phyloP scores from a whole-genome alignment of 2,329 filamentous ascomycete genomes.

The Metarhizium robertsii region DNA sequence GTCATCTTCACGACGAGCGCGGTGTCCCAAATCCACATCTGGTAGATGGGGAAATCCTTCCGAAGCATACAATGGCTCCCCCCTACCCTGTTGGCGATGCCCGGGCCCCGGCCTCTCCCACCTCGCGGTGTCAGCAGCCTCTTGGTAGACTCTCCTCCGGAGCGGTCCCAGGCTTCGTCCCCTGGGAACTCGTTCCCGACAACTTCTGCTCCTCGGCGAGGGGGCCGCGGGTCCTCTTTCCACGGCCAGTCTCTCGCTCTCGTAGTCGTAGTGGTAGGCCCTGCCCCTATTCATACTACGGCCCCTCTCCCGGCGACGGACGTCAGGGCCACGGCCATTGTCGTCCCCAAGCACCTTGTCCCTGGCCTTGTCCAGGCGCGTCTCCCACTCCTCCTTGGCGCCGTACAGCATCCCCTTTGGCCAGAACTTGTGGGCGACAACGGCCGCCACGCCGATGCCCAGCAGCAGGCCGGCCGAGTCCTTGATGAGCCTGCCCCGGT shows the following conservation, averaged over 20 bases:
- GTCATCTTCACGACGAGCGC: not conserved
- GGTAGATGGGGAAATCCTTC: not conserved
- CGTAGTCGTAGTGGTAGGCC: constrained; percentile 2
- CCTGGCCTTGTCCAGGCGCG: not conserved
- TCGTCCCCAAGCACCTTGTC: constrained; percentile 2
- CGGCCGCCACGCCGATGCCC: constrained; percentile 24
- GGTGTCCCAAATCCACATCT: not conserved
- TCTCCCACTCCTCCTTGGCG: constrained; percentile 21
- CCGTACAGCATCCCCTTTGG: constrained; percentile 20
- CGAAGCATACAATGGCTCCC: not conserved
- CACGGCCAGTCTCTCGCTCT: not conserved
- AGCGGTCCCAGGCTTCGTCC: constrained; percentile 8
- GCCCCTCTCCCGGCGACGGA: not conserved
- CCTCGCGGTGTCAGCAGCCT: constrained; percentile 8
- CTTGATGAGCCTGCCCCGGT: constrained; percentile 15
- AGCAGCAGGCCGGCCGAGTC: constrained; percentile 22
- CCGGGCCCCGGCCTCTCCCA: constrained; percentile 9
- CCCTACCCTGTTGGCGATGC: not conserved
- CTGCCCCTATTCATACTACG: not conserved
- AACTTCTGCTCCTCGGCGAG: not conserved
- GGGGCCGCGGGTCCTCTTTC: not conserved
- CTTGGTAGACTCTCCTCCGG: constrained; percentile 10
- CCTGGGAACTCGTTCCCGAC: not conserved
- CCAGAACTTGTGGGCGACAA: constrained; percentile 26
- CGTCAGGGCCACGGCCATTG: not conserved